A percentile compares a stretch with the other conserved stretches of the same genome.
These are phyloP conservation scores for Didymella exigua DNA, from an alignment of 2,329 filamentous ascomycete species.

Conservation along the genomic window DNA sequence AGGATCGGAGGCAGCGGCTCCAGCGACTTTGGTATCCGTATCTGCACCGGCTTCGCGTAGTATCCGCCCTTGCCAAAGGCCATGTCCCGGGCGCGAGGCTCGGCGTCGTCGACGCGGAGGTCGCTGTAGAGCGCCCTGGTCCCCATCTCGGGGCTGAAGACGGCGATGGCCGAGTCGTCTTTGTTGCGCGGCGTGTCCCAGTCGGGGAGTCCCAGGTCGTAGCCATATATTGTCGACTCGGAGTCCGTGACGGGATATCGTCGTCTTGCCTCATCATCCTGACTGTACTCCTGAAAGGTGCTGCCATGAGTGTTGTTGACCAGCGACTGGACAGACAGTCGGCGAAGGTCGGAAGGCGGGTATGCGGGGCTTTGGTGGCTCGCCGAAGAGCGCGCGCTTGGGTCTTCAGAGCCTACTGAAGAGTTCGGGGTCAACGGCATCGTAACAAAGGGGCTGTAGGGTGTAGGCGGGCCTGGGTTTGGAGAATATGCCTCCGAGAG, in stretches of 20 bases:
- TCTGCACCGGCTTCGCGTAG: constrained; percentile 70
- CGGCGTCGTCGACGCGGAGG: constrained; percentile 42
- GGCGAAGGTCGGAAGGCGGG: constrained; percentile 53
- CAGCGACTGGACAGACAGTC: constrained; percentile 69
- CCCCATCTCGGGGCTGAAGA: constrained; percentile 43
- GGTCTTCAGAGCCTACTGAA: constrained; percentile 46
- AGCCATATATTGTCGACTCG: constrained; percentile 64
- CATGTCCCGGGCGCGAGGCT: constrained; percentile 53
- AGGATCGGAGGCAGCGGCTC: constrained; percentile 63
- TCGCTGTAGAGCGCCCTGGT: constrained; percentile 42
- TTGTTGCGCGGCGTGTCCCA: constrained; percentile 73
- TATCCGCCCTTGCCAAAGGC: constrained; percentile 68
- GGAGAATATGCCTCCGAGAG: constrained; percentile 47
- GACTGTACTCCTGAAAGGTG: constrained; percentile 15
- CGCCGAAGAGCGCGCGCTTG: constrained; percentile 23
- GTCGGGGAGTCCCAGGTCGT: constrained; percentile 73
- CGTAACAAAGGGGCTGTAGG: constrained; percentile 53
- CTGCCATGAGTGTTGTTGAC: constrained; percentile 47
- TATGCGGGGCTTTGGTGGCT: constrained; percentile 33
- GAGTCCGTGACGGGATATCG: constrained; percentile 41
- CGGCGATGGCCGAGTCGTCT: constrained; percentile 67
- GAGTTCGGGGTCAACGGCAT: constrained; percentile 54
- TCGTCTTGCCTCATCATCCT: constrained; percentile 52
- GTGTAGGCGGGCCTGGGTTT: constrained; percentile 43
- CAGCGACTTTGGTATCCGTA: constrained; percentile 65